These are phyloP conservation scores for Blumeria graminis DNA, from an alignment of 2,329 filamentous ascomycete genomes.

Conservation along the genomic window DNA sequence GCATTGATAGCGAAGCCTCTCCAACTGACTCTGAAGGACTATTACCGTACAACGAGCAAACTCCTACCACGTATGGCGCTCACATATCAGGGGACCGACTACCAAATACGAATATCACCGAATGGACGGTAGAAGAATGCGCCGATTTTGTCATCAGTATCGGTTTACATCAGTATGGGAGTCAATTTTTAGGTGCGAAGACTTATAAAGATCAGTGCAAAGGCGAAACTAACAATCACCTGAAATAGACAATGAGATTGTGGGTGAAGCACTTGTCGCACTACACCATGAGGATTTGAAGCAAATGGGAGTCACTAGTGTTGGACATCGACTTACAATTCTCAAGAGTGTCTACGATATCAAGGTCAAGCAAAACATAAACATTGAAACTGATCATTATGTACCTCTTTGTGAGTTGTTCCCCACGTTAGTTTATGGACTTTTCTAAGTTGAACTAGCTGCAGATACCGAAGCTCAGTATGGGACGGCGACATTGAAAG, in stretches of 20 bases:
- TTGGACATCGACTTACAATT: constrained; percentile 83
- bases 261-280: constrained; percentile 72
- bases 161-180: constrained; percentile 60
- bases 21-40: constrained; percentile 49
- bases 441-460: constrained; percentile 26
- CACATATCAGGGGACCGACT: constrained; percentile 38
- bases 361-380: constrained; percentile 81
- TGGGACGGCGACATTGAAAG: constrained; percentile 70
- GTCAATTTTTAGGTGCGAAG: constrained; percentile 53
- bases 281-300: constrained; percentile 83
- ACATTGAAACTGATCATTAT: constrained; percentile 81
- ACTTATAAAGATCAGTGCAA: too few relatives aligned
- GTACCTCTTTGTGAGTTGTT: constrained; percentile 56
- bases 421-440: neutral
- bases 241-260: constrained; percentile 68
- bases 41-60: constrained; percentile 42
- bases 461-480: constrained; percentile 75
- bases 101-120: constrained; percentile 51
- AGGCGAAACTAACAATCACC: too few relatives aligned
- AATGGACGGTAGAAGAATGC: constrained; percentile 70
- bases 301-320: constrained; percentile 79
- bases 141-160: constrained; percentile 68
- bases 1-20: constrained; percentile 41
- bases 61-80: constrained; percentile 54
- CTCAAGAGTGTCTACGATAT: constrained; percentile 91